Percentiles rank a stretch among this genome's conserved stretches.
These are phyloP conservation scores for Tolypocladium amazonense DNA, from an alignment of 2,329 filamentous ascomycete genomes.

Conservation along the genomic window DNA sequence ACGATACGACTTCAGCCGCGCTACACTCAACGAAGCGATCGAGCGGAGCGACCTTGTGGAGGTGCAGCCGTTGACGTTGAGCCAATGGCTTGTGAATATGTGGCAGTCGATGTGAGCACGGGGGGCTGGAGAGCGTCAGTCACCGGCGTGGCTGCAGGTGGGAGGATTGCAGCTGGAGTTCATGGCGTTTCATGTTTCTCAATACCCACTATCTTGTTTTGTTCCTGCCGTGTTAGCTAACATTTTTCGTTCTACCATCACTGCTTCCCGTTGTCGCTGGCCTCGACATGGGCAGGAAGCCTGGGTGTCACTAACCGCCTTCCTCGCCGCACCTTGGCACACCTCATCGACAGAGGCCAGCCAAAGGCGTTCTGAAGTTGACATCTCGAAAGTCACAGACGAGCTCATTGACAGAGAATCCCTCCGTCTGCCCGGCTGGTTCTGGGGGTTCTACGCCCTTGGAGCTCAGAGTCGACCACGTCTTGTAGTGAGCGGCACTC, in stretches of 20 bases:
- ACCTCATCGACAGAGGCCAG: background rate
- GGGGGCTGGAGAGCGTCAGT: background rate
- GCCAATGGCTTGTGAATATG: conserved; percentile 36
- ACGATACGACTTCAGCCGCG: conserved; percentile 51
- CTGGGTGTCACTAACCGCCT: background rate
- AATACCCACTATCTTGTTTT: background rate
- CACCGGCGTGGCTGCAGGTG: background rate
- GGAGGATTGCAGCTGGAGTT: background rate
- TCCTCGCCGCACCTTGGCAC: background rate
- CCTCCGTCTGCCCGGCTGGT: background rate
- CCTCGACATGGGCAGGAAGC: background rate
- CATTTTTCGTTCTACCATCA: background rate
- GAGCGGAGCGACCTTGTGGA: conserved; percentile 23
- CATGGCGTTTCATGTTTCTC: background rate
- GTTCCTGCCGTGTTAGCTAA: background rate
- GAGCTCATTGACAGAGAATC: background rate
- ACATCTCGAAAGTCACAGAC: background rate
- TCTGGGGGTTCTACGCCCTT: background rate
- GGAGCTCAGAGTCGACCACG: background rate
- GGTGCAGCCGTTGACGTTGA: conserved; percentile 39
- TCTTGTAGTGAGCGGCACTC: background rate
- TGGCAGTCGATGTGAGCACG: conserved; percentile 6
- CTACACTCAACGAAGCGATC: conserved; percentile 48
- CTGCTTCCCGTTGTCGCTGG: background rate
- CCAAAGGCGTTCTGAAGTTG: background rate